These are phyloP conservation scores for Gleditsia sinensis DNA, from an alignment of 306 rosid species.

Conservation along the genomic window DNA sequence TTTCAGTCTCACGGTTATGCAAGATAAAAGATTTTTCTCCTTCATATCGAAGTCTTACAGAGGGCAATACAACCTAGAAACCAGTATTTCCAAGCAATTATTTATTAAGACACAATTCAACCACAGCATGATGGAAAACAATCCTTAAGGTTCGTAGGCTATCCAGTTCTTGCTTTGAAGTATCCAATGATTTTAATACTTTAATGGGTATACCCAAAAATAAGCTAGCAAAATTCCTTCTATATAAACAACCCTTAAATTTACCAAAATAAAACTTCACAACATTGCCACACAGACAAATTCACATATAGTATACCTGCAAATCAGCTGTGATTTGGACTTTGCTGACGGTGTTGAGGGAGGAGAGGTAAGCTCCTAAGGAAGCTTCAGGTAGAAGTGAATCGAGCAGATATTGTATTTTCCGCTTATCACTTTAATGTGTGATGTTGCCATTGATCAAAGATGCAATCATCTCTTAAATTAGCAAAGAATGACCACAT, in stretches of 20 bases:
- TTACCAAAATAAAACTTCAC: not conserved
- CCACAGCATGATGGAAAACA: not conserved
- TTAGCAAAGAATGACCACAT: not conserved
- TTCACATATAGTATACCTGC: constrained; percentile 55
- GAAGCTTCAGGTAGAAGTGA: constrained; percentile 93
- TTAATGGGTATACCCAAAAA: not conserved
- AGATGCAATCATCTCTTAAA: not conserved
- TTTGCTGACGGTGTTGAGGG: constrained; percentile 85
- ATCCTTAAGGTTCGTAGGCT: not conserved
- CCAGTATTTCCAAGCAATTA: not conserved
- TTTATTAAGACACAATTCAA: not conserved
- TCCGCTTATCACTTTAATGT: too few species aligned
- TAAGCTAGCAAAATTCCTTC: not conserved
- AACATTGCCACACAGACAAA: not conserved
- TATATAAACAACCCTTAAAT: not conserved
- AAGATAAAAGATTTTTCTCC: not conserved
- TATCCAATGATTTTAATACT: not conserved
- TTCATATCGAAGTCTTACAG: not conserved
- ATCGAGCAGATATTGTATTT: too few species aligned
- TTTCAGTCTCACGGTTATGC: not conserved
- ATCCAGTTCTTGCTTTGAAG: not conserved
- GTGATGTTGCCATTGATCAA: too few species aligned
- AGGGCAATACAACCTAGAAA: not conserved
- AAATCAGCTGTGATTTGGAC: constrained; percentile 84
- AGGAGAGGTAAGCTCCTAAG: constrained; percentile 89